Conservation (phyloP, 495 filamentous ascomycete genomes). For the Stereocaulon alpinum region DNA sequence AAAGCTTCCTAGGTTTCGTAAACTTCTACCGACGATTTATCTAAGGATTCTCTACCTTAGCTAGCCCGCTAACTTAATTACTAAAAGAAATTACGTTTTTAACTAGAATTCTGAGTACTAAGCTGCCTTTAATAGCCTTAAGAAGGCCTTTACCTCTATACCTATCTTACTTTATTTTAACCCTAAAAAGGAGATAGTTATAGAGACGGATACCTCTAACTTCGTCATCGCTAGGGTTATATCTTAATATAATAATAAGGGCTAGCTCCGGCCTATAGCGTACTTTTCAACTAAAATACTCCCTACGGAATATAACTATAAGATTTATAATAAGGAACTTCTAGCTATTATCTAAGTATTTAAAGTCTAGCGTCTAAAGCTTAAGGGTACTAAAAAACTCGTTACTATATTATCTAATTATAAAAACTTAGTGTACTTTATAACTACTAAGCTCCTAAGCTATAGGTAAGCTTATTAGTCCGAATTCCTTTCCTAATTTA, state of each 20-base stretch:
- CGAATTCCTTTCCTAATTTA: constrained; percentile 1
- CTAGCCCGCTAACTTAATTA: not conserved
- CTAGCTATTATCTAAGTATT: not conserved
- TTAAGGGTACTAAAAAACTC: not conserved
- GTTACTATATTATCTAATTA: not conserved
- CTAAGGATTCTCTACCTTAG: not conserved
- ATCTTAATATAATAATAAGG: not conserved
- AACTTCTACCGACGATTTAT: not conserved
- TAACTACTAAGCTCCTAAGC: not conserved
- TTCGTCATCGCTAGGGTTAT: no score
- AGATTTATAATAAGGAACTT: no score
- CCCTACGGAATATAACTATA: not conserved
- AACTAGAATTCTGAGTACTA: no score
- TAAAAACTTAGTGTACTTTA: constrained; percentile 10
- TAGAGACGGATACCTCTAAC: no score
- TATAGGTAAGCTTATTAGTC: not conserved
- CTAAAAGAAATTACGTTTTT: not conserved
- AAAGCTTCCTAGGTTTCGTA: not conserved
- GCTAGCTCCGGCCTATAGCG: no score
- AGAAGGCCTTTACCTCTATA: no score
- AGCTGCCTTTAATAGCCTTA: no score
- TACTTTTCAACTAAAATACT: not conserved
- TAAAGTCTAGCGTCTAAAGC: not conserved
- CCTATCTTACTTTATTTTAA: no score
- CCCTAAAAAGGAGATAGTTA: no score